Conservation (phyloP, 768 basidiomycete species). For the Filobasidium wieringae region DNA sequence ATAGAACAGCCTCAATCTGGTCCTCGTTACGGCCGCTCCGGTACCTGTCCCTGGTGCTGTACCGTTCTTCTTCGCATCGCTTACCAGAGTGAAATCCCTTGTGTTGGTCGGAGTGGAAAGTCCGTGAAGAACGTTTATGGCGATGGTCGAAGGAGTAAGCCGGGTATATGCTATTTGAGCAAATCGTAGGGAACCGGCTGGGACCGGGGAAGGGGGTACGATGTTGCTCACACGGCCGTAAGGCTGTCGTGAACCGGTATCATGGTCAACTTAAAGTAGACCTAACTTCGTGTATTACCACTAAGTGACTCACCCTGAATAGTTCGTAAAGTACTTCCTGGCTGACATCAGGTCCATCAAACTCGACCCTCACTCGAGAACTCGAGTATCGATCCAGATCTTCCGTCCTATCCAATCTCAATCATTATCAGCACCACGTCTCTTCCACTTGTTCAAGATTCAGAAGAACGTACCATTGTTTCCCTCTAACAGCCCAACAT, state of each 20-base stretch:
- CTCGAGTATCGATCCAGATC: conserved; percentile 78
- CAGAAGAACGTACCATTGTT: conserved; percentile 32
- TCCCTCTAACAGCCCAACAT: conserved; percentile 36
- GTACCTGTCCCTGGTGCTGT: conserved; percentile 6
- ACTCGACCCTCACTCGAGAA: conserved; percentile 58
- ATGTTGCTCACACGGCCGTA: conserved; percentile 71
- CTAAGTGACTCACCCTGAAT: conserved; percentile 51
- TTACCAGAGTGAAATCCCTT: conserved; percentile 27
- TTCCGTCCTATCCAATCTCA: conserved; percentile 38
- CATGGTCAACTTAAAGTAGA: not conserved
- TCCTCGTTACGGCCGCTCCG: conserved; percentile 19
- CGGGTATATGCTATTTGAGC: conserved; percentile 54
- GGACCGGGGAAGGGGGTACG: conserved; percentile 48
- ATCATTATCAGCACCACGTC: not conserved
- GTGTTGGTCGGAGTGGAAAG: conserved; percentile 38
- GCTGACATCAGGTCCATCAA: conserved; percentile 76
- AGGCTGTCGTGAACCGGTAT: conserved; percentile 45
- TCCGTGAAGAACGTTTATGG: conserved; percentile 54
- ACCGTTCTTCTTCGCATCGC: conserved; percentile 10
- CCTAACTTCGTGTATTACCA: not conserved
- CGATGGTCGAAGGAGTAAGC: conserved; percentile 60
- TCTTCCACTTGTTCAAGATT: conserved; percentile 19
- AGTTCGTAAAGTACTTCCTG: conserved; percentile 69
- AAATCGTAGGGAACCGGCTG: conserved; percentile 57
- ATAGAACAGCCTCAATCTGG: conserved; percentile 33